Conservation (phyloP, 257 asterid species). For the Solanum infundibuliforme region DNA sequence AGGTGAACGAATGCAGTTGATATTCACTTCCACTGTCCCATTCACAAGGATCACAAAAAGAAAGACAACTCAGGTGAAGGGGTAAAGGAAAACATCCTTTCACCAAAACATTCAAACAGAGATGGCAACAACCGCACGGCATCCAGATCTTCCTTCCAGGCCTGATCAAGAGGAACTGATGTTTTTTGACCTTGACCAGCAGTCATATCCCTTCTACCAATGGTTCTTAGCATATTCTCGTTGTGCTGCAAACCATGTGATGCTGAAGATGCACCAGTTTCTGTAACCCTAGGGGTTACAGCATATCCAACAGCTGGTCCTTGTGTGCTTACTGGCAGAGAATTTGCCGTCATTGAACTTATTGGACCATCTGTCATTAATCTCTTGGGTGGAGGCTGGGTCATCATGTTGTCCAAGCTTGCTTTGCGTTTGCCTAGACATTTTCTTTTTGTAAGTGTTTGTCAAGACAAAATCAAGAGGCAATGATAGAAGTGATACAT, state of each 20-base stretch:
- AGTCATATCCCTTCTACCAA: conserved; percentile 29
- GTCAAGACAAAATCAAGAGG: neutral
- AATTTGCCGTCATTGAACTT: conserved; percentile 23
- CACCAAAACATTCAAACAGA: conserved; percentile 67
- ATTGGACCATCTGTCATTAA: conserved; percentile 41
- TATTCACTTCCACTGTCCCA: neutral
- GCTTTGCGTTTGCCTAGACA: conserved; percentile 63
- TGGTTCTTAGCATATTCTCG: conserved; percentile 34
- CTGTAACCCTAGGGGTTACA: conserved; percentile 8
- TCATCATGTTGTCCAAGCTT: conserved; percentile 55
- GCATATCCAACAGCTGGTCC: conserved; percentile 28
- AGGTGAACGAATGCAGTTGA: neutral
- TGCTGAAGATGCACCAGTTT: neutral
- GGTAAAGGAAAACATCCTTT: conserved; percentile 58
- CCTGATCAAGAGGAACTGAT: conserved; percentile 41
- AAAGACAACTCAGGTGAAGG: conserved; percentile 53
- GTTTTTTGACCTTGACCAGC: conserved; percentile 33
- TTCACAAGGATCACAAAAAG: conserved; percentile 36
- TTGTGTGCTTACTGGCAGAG: conserved; percentile 28
- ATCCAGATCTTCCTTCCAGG: conserved; percentile 50
- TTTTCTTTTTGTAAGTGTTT: neutral
- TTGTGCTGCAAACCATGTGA: conserved; percentile 22
- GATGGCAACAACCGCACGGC: conserved; percentile 37
- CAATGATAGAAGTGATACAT: neutral
- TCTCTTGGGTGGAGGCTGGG: conserved; percentile 79